Percentiles rank a stretch among this genome's conserved stretches.
Evolutionary conservation across 345 rosid genomes (phyloP).

Genomic region (Dipteronia dyeriana): DNA sequence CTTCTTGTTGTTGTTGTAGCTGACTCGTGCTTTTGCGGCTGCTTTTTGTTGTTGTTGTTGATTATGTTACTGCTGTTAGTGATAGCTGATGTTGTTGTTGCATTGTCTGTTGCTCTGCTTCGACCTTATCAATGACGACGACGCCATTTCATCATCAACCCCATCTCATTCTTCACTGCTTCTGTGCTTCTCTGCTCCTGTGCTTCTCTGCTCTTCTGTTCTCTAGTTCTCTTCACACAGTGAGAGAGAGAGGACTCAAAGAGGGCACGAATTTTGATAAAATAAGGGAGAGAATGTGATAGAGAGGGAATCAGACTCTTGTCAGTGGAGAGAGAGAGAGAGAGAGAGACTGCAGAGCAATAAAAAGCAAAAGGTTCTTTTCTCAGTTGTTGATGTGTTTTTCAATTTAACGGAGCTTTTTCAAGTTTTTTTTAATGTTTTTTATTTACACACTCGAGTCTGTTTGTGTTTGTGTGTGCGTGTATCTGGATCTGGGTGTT

Average conservation of each 20-base stretch:
- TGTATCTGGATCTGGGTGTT: too few relatives aligned
- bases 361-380: conserved; percentile 55
- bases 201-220: conserved; percentile 11
- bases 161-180: conserved; percentile 11
- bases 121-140: conserved; percentile 44
- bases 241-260: conserved; percentile 28
- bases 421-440: neutral
- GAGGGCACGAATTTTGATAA: conserved; percentile 33
- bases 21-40: conserved; percentile 14
- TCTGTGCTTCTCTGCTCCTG: conserved; percentile 4
- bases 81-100: conserved; percentile 19
- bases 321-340: conserved; percentile 15
- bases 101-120: conserved; percentile 33
- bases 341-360: conserved; percentile 23
- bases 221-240: conserved; percentile 24
- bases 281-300: neutral
- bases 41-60: conserved; percentile 8
- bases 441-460: neutral
- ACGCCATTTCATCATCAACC: conserved; percentile 51
- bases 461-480: neutral
- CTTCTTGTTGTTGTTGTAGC: conserved; percentile 33
- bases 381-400: conserved; percentile 7
- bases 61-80: conserved; percentile 4
- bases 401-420: conserved; percentile 11
- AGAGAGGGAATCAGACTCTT: conserved; percentile 20